Base-by-base conservation (phyloP, 2,329 filamentous ascomycete species). In the Epichloe aotearoae region DNA sequence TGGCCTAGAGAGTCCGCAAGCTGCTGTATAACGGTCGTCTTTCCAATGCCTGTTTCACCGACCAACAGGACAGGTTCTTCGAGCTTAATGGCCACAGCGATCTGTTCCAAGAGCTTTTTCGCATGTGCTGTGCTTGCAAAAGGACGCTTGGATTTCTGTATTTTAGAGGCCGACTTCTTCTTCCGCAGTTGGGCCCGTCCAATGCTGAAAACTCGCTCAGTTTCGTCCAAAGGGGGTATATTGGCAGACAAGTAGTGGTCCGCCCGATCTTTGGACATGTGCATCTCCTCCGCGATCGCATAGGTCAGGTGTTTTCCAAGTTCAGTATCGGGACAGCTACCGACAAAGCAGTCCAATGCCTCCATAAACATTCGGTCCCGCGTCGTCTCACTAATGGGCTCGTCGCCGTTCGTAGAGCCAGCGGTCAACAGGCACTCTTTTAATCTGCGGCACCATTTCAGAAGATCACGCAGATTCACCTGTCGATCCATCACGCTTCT, bases 21-120 rank as follows among this genome's bases (percentile, higher is more conserved):
- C 62, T 96, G 89, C 65, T 99, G 93, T 14, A 98, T 84, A 26
- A 93, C 86, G 0, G 93, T 95, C 0, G 93, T 99, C 69, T 99
- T 99, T 60, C 93, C 93, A 47, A 95, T 96, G 72, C 93, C 93
- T 7, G 93, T 99, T 70, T 99, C 93, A 62, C 93, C 93, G n/a
- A 99, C 93, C 30, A 99, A 79, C 17, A 99, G 71, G 1, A 95
- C 79, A 4, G 94, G 89, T 61, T 99, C 93, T n/a, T 80, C 79
- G 59, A 89, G 79, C 54, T 85, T 82, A 5, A 96, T 80, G 1
- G 89, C 85, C 38, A 88, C 83, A 1, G 87, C 82, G 50, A 97
- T 86, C 63, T 94, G 88, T 64, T 98, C 94, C 47, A 98, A 77
- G 12, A 95, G 74, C 54, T 84, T 80, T 56, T 88, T 80, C 0